These are phyloP conservation scores for Mallotus japonicus DNA, from an alignment of 441 rosid genomes.

Conservation along the genomic window DNA sequence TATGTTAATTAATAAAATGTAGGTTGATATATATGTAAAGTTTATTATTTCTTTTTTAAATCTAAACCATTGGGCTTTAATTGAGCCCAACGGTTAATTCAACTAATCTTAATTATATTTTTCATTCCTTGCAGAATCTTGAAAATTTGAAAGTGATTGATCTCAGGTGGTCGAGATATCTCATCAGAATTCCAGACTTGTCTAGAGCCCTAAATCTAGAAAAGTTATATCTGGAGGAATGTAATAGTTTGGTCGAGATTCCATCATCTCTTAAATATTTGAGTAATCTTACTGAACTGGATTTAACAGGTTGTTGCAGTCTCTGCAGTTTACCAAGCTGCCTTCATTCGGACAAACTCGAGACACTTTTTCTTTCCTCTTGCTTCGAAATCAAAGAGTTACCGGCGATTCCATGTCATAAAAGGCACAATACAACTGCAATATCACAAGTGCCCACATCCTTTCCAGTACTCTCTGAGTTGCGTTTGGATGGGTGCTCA, in stretches of 20 bases:
- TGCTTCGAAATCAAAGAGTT: not conserved
- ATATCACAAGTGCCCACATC: not conserved
- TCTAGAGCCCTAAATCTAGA: constrained; percentile 5
- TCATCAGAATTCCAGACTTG: constrained; percentile 7
- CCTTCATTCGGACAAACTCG: not conserved
- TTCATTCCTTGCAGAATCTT: not conserved
- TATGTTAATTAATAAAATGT: constrained; percentile 10
- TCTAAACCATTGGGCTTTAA: too few relatives aligned
- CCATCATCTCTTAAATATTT: not conserved
- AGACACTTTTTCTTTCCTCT: not conserved
- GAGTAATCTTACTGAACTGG: not conserved
- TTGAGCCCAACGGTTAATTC: too few relatives aligned
- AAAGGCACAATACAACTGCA: not conserved
- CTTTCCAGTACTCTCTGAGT: not conserved
- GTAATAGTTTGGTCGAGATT: constrained; percentile 15
- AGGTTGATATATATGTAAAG: not conserved
- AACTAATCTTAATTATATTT: too few relatives aligned
- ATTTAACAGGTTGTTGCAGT: not conserved
- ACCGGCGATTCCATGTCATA: not conserved
- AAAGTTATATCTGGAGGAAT: not conserved
- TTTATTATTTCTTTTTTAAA: too few relatives aligned
- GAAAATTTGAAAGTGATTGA: constrained; percentile 10
- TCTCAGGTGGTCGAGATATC: constrained; percentile 1
- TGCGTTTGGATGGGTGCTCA: not conserved
- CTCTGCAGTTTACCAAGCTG: not conserved